Percentiles rank a stretch among this genome's conserved stretches.
Conservation (phyloP, 805 yeast species). For the Saccharomycopsis malanga region DNA sequence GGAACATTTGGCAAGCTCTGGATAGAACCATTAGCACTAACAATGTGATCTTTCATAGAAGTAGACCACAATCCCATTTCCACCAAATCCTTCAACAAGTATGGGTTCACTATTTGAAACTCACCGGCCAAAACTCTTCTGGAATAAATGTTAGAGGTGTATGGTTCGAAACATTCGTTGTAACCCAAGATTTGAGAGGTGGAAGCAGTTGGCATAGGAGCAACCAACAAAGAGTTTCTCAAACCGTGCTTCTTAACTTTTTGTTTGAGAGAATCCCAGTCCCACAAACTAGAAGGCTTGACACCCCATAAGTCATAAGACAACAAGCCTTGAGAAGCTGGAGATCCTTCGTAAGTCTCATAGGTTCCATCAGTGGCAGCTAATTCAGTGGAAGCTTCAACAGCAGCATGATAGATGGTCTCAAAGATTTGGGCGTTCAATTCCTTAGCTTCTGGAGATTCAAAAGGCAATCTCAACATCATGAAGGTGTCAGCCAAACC, state of each 20-base stretch:
- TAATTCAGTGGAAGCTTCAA: slow-evolving; percentile 80
- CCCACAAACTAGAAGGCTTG: slow-evolving; percentile 75
- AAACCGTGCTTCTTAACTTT: slow-evolving; percentile 59
- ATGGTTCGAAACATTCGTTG: slow-evolving; percentile 95
- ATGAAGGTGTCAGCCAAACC: slow-evolving; percentile 90
- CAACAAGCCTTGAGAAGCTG: slow-evolving; percentile 76
- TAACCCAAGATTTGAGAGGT: slow-evolving; percentile 93
- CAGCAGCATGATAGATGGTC: slow-evolving; percentile 90
- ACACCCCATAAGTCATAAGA: slow-evolving; percentile 86
- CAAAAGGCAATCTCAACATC: slow-evolving; percentile 77
- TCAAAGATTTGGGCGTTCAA: slow-evolving; percentile 85
- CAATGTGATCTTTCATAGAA: slow-evolving; percentile 67
- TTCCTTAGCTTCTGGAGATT: slow-evolving; percentile 66
- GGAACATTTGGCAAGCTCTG: slow-evolving; percentile 74
- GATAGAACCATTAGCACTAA: slow-evolving; percentile 78
- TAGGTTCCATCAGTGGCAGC: slow-evolving; percentile 68
- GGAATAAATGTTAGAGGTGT: slow-evolving; percentile 85
- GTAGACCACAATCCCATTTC: slow-evolving; percentile 80
- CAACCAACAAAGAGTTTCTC: slow-evolving; percentile 81
- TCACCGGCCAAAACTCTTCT: slow-evolving; percentile 92
- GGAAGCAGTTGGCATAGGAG: slow-evolving; percentile 98
- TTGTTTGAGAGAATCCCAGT: slow-evolving; percentile 70
- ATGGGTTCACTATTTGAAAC: slow-evolving; percentile 85
- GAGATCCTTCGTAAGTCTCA: slow-evolving; percentile 73
- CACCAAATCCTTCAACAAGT: slow-evolving; percentile 73